phyloP scores from a whole-genome alignment of 495 filamentous ascomycete genomes.

The Talaromyces proteolyticus region DNA sequence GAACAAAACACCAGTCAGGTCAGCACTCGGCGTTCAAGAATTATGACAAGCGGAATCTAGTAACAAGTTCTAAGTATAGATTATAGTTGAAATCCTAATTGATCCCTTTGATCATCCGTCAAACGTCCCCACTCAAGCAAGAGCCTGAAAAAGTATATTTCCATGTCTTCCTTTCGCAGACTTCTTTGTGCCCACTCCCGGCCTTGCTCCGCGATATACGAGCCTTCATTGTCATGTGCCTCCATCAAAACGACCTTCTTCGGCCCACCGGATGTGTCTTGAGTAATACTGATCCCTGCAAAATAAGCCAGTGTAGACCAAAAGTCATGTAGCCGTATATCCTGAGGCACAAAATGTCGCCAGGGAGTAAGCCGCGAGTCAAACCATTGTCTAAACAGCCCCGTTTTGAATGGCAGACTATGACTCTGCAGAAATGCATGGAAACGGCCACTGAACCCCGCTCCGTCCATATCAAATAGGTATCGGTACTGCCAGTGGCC shows the following conservation, averaged over 20 bases:
- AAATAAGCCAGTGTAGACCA: constrained; percentile 79
- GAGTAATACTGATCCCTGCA: constrained; percentile 39
- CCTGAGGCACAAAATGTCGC: constrained; percentile 81
- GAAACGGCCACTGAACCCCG: constrained; percentile 67
- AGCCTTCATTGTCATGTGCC: constrained; percentile 52
- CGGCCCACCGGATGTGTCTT: constrained; percentile 15
- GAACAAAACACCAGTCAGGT: no score
- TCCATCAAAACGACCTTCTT: constrained; percentile 20
- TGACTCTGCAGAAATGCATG: constrained; percentile 60
- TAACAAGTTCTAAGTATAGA: no score
- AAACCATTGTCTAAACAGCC: constrained; percentile 72
- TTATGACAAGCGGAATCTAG: no score
- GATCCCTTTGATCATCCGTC: constrained; percentile 58
- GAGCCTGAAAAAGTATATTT: constrained; percentile 62
- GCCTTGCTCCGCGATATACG: constrained; percentile 56
- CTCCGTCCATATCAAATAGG: constrained; percentile 66
- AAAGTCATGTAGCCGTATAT: constrained; percentile 70
- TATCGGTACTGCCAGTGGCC: constrained; percentile 57
- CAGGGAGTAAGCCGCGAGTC: constrained; percentile 63
- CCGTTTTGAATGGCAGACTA: constrained; percentile 63
- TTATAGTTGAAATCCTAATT: constrained; percentile 47
- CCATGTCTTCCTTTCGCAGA: constrained; percentile 66
- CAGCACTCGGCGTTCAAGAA: no score
- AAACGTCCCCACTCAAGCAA: constrained; percentile 68
- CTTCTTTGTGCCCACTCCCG: constrained; percentile 64